Conservation (phyloP, 257 asterid genomes). For the Forsythia viridissima region DNA sequence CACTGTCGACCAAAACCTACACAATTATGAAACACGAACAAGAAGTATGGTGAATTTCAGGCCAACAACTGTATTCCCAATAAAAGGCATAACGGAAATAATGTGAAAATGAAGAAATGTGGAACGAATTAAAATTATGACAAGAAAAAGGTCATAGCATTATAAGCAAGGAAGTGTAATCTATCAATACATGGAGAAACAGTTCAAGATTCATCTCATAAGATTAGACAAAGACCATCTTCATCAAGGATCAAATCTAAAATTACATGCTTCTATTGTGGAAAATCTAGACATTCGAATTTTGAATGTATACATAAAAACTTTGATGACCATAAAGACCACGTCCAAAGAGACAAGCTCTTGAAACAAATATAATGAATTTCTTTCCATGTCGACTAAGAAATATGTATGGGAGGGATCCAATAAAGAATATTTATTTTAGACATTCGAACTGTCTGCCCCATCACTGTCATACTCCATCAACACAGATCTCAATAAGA, state of each 20-base stretch:
- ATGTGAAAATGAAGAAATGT: background rate
- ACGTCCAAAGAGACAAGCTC: too few species aligned
- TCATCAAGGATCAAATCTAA: background rate
- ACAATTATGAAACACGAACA: conserved; percentile 32
- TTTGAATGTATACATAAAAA: background rate
- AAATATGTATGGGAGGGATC: too few species aligned
- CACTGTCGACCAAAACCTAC: conserved; percentile 92
- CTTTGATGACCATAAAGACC: background rate
- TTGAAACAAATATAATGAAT: too few species aligned
- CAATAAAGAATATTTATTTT: too few species aligned
- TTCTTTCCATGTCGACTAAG: too few species aligned
- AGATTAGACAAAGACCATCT: background rate
- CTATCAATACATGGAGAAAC: background rate
- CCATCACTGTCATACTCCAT: too few species aligned
- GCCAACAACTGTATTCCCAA: background rate
- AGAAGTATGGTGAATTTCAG: conserved; percentile 10
- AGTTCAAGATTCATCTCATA: background rate
- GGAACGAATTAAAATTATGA: background rate
- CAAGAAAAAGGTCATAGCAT: background rate
- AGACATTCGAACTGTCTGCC: too few species aligned
- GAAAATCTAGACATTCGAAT: background rate
- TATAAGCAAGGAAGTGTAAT: background rate
- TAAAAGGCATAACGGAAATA: background rate
- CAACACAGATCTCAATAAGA: too few species aligned
- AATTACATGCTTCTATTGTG: background rate